These are phyloP conservation scores for Euphorbia celastroides DNA, from an alignment of 441 rosid genomes.

Conservation along the genomic window DNA sequence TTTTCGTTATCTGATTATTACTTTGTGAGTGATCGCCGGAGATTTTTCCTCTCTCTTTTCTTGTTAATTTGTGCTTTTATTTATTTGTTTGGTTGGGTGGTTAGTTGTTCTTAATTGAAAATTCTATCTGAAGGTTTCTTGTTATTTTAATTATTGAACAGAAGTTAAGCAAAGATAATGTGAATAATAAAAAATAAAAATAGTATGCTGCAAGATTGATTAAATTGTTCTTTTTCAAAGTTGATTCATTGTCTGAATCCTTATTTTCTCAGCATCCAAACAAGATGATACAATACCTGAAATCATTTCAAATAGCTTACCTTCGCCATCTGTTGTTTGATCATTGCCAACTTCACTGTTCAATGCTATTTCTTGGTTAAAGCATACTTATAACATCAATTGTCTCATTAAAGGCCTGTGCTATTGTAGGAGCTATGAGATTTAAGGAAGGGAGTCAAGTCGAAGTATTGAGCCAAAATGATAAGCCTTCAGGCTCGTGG, in stretches of 20 bases:
- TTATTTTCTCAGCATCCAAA: constrained; percentile 4
- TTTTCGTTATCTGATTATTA: neutral
- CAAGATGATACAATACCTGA: neutral
- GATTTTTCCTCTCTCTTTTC: neutral
- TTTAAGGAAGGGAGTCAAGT: constrained; percentile 62
- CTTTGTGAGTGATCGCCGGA: constrained; percentile 11
- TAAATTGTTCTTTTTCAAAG: neutral
- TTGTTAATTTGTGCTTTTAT: neutral
- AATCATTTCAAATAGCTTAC: neutral
- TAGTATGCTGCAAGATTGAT: neutral
- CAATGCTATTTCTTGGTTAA: neutral
- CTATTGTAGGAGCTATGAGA: constrained; percentile 37
- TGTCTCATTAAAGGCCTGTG: constrained; percentile 22
- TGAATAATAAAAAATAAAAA: neutral
- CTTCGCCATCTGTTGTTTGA: constrained; percentile 9
- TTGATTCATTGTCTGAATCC: neutral
- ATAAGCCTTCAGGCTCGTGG: constrained; percentile 66
- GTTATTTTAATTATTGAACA: neutral
- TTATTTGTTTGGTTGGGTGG: neutral
- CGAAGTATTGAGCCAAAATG: constrained; percentile 55
- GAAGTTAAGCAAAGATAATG: neutral
- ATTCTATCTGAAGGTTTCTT: constrained; percentile 9
- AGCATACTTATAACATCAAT: constrained; percentile 13
- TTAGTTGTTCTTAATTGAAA: constrained; percentile 1
- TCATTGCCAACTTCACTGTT: too few relatives aligned